A percentile compares a stretch with the other conserved stretches of the same genome.
These are phyloP conservation scores for Claviceps maximensis DNA, from an alignment of 2,329 filamentous ascomycete genomes.

Conservation along the genomic window DNA sequence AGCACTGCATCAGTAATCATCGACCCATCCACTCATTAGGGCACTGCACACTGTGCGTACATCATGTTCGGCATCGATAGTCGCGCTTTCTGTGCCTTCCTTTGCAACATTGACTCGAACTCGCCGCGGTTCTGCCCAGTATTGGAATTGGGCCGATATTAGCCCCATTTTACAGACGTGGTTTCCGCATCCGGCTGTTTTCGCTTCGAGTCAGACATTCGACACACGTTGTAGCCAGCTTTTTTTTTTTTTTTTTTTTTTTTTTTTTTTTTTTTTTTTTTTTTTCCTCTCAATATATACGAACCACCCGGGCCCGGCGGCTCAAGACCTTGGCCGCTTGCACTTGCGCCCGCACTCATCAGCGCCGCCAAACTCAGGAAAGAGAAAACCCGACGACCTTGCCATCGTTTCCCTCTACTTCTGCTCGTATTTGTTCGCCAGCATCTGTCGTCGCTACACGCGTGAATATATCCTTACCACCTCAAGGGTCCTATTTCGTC, in stretches of 20 bases:
- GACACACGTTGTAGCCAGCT: background rate
- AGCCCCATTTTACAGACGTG: background rate
- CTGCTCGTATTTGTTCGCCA: background rate
- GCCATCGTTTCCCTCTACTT: background rate
- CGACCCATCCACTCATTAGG: background rate
- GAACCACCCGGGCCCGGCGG: background rate
- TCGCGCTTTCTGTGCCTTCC: background rate
- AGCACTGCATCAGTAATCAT: background rate
- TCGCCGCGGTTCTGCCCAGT: background rate
- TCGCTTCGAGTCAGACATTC: background rate
- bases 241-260: background rate
- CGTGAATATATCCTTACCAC: background rate
- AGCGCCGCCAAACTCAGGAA: background rate
- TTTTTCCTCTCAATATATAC: background rate
- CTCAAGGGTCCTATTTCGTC: background rate
- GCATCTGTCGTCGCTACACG: background rate
- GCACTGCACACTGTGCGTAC: no score
- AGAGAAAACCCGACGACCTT: background rate
- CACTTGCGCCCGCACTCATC: background rate
- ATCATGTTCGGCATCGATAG: background rate
- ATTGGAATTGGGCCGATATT: background rate
- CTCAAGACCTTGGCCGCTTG: background rate
- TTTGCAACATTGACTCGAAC: background rate
- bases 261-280: background rate
- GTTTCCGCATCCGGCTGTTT: background rate